phyloP scores from a whole-genome alignment of 805 yeast species.

The Candida sanyiensis region DNA sequence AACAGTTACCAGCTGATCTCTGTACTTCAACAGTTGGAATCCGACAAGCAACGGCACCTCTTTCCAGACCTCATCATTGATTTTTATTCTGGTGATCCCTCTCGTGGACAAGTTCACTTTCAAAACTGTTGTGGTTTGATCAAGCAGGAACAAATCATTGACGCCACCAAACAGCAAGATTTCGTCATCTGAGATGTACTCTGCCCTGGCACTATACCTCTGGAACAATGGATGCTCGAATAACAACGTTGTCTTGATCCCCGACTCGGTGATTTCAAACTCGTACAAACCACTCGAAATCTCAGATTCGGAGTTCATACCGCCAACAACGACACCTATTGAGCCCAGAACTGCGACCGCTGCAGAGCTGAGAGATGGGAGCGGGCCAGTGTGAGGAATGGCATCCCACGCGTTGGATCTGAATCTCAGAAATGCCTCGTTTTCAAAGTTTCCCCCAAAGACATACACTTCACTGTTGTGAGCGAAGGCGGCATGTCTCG shows the following conservation, averaged over 20 bases:
- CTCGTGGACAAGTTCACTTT: constrained; percentile 25
- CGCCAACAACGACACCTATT: constrained; percentile 46
- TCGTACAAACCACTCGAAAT: constrained; percentile 30
- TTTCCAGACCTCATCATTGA: constrained; percentile 35
- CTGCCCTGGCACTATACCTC: constrained; percentile 45
- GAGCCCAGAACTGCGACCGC: constrained; percentile 30
- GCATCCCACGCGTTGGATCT: constrained; percentile 9
- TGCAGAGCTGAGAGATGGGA: constrained; percentile 30
- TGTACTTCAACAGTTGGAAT: constrained; percentile 33
- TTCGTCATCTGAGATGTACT: constrained; percentile 27
- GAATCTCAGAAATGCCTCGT: constrained; percentile 21
- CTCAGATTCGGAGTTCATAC: constrained; percentile 26
- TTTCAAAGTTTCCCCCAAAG: constrained; percentile 43
- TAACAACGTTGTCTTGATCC: constrained; percentile 19
- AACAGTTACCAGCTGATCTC: constrained; percentile 25
- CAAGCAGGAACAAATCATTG: constrained; percentile 32
- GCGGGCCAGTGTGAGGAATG: constrained; percentile 3
- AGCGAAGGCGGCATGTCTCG: constrained; percentile 43
- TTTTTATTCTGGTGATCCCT: constrained; percentile 22
- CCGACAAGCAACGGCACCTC: constrained; percentile 49
- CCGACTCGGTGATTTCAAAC: constrained; percentile 25
- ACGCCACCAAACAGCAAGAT: constrained; percentile 56
- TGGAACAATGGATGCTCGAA: constrained; percentile 30
- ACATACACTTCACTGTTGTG: constrained; percentile 33
- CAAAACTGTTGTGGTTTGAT: constrained; percentile 33